Evolutionary conservation across 306 rosid genomes (phyloP).

Genomic region (Hippophae tibetana): DNA sequence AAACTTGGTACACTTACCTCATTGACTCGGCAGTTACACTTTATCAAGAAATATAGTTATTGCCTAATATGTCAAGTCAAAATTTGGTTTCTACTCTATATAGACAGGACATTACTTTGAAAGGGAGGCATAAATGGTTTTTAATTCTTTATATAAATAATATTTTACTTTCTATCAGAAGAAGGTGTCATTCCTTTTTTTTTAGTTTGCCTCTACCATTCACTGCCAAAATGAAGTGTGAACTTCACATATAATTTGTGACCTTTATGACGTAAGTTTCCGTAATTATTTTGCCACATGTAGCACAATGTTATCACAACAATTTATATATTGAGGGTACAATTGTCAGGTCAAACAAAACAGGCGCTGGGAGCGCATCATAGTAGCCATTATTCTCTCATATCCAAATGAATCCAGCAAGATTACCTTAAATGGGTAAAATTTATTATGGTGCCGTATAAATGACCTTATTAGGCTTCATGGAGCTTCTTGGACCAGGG

Average conservation of each 20-base stretch:
- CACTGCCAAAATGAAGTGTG: not conserved
- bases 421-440: conserved; percentile 16
- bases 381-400: not conserved
- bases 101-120: not conserved
- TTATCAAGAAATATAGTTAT: no score
- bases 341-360: conserved; percentile 5
- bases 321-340: not conserved
- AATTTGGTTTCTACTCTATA: not conserved
- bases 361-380: not conserved
- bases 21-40: no score
- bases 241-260: not conserved
- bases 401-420: conserved; percentile 13
- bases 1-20: no score
- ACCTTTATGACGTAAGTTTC: not conserved
- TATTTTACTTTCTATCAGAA: not conserved
- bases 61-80: no score
- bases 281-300: conserved; percentile 16
- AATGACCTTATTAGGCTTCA: conserved; percentile 10
- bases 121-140: not conserved
- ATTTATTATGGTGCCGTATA: not conserved
- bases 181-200: no score
- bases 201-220: not conserved
- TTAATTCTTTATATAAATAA: not conserved
- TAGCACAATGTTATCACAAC: not conserved
- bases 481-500: not conserved